phyloP scores from a whole-genome alignment of 495 filamentous ascomycete genomes.

The Talaromyces proteolyticus region DNA sequence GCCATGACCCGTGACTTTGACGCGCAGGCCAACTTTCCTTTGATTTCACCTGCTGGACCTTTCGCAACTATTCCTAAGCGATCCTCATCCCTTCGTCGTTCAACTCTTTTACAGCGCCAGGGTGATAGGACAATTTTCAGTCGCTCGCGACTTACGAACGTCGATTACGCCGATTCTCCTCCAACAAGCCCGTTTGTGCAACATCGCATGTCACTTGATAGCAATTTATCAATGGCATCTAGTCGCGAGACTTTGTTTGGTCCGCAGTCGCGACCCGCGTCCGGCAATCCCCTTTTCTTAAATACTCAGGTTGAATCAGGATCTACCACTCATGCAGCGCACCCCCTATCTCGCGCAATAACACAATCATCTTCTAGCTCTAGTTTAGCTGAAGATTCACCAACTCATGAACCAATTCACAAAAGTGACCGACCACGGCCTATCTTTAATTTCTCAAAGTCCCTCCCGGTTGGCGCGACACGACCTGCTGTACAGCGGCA shows the following conservation, averaged over 20 bases:
- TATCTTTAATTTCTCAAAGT: constrained; percentile 70
- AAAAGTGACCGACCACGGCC: constrained; percentile 44
- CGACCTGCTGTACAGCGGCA: constrained; percentile 37
- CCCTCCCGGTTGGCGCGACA: constrained; percentile 63
- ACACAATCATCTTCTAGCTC: constrained; percentile 80
- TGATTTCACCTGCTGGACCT: constrained; percentile 26
- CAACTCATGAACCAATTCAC: constrained; percentile 57
- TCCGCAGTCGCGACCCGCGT: constrained; percentile 19
- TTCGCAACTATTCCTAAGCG: constrained; percentile 41
- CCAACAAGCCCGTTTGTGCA: constrained; percentile 35
- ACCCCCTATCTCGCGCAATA: constrained; percentile 79
- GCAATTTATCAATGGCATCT: constrained; percentile 54
- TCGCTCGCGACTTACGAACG: constrained; percentile 27
- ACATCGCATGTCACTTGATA: constrained; percentile 71
- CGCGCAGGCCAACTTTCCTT: constrained; percentile 16
- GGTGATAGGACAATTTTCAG: constrained; percentile 55
- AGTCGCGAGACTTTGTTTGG: constrained; percentile 60
- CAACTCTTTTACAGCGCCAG: constrained; percentile 80
- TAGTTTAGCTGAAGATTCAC: constrained; percentile 69
- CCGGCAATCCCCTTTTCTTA: constrained; percentile 26
- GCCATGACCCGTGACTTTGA: constrained; percentile 14
- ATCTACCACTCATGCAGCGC: constrained; percentile 40
- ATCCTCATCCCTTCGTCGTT: constrained; percentile 71
- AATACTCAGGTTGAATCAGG: constrained; percentile 12
- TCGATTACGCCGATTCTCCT: constrained; percentile 24